A percentile compares a stretch with the other conserved stretches of the same genome.
Evolutionary conservation across 306 rosid species (phyloP).

Genomic region (Trichosanthes cucumerina): DNA sequence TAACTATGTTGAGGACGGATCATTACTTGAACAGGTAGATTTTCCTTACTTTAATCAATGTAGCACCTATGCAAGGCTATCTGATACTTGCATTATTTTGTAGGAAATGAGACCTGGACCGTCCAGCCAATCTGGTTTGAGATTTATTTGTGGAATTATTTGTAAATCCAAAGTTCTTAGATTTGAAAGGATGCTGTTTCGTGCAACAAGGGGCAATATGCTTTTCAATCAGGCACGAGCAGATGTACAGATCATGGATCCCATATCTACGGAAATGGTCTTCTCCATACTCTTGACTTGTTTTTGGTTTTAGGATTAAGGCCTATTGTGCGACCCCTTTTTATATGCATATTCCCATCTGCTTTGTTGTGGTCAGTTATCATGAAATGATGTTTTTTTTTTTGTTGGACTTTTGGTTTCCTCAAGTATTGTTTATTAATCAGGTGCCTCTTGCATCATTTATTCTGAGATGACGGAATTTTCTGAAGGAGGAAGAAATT

Average conservation of each 20-base stretch:
- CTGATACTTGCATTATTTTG: slow-evolving; percentile 20
- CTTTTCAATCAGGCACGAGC: slow-evolving; percentile 88
- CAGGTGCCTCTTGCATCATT: not conserved
- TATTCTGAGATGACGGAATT: not conserved
- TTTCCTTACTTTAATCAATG: slow-evolving; percentile 10
- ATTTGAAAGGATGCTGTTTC: slow-evolving; percentile 95
- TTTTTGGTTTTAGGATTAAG: slow-evolving; percentile 12
- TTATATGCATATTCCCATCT: not conserved
- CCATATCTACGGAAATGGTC: slow-evolving; percentile 83
- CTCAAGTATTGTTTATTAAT: not conserved
- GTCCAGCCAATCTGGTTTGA: slow-evolving; percentile 74
- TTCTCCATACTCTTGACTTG: slow-evolving; percentile 29
- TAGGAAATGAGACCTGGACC: slow-evolving; percentile 73
- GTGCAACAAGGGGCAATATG: slow-evolving; percentile 99
- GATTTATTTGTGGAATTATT: slow-evolving; percentile 88
- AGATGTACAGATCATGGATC: slow-evolving; percentile 84
- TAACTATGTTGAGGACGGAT: slow-evolving; percentile 47
- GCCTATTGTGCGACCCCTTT: not conserved
- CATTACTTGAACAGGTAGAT: slow-evolving; percentile 77
- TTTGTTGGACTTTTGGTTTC: slow-evolving; percentile 2
- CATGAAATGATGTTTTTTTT: not conserved
- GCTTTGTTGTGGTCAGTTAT: not conserved
- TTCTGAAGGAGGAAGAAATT: not conserved
- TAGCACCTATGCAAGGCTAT: slow-evolving; percentile 3
- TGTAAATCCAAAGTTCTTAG: slow-evolving; percentile 72